Percentiles rank a stretch among this genome's conserved stretches.
Conservation (phyloP, 2,329 filamentous ascomycete species). For the Ophiostoma sp. region DNA sequence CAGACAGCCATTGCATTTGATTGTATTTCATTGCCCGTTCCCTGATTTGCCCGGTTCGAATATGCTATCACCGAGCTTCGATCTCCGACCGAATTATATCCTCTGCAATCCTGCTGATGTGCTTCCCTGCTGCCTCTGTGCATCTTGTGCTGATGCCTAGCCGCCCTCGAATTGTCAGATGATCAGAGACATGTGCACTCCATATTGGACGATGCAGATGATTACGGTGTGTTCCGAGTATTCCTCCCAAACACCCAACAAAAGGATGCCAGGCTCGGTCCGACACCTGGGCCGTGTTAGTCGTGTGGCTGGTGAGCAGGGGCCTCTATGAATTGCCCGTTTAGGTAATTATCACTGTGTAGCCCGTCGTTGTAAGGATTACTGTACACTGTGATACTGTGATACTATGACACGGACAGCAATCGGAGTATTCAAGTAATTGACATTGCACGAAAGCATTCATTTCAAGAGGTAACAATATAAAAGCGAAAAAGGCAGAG, state of each 20-base stretch:
- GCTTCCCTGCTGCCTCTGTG: background rate
- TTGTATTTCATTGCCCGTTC: slow-evolving; percentile 1
- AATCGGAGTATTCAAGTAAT: background rate
- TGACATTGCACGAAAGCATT: background rate
- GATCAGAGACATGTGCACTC: background rate
- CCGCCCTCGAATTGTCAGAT: background rate
- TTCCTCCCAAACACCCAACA: background rate
- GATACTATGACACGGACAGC: background rate
- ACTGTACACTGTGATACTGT: background rate
- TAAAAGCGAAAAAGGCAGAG: background rate
- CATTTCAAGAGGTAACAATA: background rate
- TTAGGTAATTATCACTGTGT: background rate
- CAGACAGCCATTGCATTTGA: too few relatives aligned
- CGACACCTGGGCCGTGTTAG: background rate
- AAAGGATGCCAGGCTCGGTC: slow-evolving; percentile 3
- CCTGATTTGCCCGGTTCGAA: slow-evolving; percentile 17
- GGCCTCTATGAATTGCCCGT: background rate
- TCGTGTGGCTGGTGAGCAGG: background rate
- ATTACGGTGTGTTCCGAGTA: background rate
- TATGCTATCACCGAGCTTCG: background rate
- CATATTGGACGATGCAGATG: background rate
- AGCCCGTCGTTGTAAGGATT: background rate
- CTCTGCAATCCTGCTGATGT: slow-evolving; percentile 22
- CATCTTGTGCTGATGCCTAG: background rate
- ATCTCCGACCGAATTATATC: slow-evolving; percentile 19